These are phyloP conservation scores for Waltergamsia citrina DNA, from an alignment of 2,329 filamentous ascomycete genomes.

Conservation along the genomic window DNA sequence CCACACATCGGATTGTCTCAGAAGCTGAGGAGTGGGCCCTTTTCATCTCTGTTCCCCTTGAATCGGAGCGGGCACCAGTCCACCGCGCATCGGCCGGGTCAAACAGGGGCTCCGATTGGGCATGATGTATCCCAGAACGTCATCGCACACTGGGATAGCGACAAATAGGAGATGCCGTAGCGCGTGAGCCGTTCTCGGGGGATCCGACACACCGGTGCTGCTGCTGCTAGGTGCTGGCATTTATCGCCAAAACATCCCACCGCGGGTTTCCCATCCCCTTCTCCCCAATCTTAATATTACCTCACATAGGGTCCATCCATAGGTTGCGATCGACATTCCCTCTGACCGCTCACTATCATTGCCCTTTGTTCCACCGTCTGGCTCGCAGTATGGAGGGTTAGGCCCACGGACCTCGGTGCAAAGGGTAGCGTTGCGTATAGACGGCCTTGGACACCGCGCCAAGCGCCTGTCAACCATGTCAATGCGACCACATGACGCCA, in stretches of 20 bases:
- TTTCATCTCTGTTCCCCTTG: slow-evolving; percentile 3
- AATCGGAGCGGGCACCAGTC: slow-evolving; percentile 2
- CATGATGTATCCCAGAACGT: not conserved
- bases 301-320: too few species aligned
- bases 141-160: not conserved
- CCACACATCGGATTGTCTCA: slow-evolving; percentile 7
- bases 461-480: not conserved
- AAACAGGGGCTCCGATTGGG: slow-evolving; percentile 3
- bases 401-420: too few species aligned
- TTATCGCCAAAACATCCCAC: too few species aligned
- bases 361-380: too few species aligned
- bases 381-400: too few species aligned
- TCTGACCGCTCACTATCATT: too few species aligned
- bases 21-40: not conserved
- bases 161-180: not conserved
- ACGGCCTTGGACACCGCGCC: not conserved
- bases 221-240: too few species aligned
- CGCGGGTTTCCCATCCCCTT: too few species aligned
- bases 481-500: slow-evolving; percentile 1
- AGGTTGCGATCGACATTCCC: too few species aligned
- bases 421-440: not conserved
- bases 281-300: too few species aligned
- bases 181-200: not conserved
- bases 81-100: slow-evolving; percentile 3
- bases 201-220: not conserved